These are phyloP conservation scores for Sicyos edulis DNA, from an alignment of 306 rosid genomes.

Conservation along the genomic window DNA sequence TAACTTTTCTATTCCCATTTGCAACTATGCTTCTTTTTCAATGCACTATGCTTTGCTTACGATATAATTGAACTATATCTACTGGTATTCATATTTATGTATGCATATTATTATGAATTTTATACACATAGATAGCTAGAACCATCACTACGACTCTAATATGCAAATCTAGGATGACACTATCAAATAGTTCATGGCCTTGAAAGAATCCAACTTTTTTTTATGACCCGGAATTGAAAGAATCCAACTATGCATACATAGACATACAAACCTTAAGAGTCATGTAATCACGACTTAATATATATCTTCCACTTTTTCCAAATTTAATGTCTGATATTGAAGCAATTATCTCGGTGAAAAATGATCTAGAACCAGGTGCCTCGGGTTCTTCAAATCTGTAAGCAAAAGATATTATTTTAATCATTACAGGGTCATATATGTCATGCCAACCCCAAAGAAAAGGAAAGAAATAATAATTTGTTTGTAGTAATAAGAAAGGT, in stretches of 20 bases:
- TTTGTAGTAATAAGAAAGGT: neutral
- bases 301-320: slow-evolving; percentile 83
- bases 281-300: slow-evolving; percentile 99
- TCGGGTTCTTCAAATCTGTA: slow-evolving; percentile 95
- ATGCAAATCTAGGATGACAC: neutral
- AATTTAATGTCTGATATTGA: slow-evolving; percentile 93
- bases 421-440: neutral
- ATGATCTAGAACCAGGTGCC: slow-evolving; percentile 91
- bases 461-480: neutral
- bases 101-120: neutral
- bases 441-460: neutral
- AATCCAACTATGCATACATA: slow-evolving; percentile 9
- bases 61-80: neutral
- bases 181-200: slow-evolving; percentile 2
- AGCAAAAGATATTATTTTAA: slow-evolving; percentile 10
- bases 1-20: neutral
- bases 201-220: slow-evolving; percentile 20
- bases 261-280: slow-evolving; percentile 73
- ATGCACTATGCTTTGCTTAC: neutral
- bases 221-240: slow-evolving; percentile 9
- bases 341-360: slow-evolving; percentile 97
- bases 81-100: neutral
- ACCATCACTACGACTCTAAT: neutral
- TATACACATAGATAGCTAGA: neutral
- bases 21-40: neutral